A percentile compares a stretch with the other conserved stretches of the same genome.
Conservation (phyloP, 345 rosid genomes). For the Eucalyptus erythrocorys region DNA sequence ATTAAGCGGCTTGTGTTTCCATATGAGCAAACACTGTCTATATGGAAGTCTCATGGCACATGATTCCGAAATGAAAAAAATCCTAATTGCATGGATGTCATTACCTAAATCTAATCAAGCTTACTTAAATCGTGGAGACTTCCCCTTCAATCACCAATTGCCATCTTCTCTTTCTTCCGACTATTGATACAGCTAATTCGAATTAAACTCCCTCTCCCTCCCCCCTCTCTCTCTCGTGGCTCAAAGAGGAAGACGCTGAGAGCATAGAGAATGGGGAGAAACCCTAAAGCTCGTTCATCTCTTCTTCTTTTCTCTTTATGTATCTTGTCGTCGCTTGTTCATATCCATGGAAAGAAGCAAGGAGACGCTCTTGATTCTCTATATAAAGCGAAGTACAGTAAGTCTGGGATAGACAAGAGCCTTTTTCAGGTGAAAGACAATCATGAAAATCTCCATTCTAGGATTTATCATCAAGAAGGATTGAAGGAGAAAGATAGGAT, state of each 20-base stretch:
- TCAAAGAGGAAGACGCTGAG: background rate
- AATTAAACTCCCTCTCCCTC: background rate
- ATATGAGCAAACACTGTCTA: background rate
- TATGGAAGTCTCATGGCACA: background rate
- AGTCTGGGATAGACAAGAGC: slow-evolving; percentile 1
- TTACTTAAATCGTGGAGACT: background rate
- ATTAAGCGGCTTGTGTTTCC: background rate
- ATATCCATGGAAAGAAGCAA: background rate
- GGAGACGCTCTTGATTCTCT: slow-evolving; percentile 6
- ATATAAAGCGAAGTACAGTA: slow-evolving; percentile 3
- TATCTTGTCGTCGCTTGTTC: background rate
- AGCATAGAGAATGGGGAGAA: background rate
- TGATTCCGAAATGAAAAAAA: background rate
- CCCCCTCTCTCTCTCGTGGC: background rate
- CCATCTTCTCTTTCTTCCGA: background rate
- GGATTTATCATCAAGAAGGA: slow-evolving; percentile 11
- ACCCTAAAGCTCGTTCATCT: background rate
- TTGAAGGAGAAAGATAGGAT: slow-evolving; percentile 14
- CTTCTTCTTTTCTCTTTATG: background rate
- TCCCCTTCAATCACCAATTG: background rate
- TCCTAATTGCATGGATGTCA: background rate
- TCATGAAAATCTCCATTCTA: background rate
- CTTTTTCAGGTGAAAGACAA: background rate
- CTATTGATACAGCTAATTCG: background rate
- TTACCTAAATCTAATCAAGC: background rate